Evolutionary conservation across 371 early-diverging fungal species (phyloP), one percentile per base, ranked within the genome.

Genomic region (Rhizopus sp.): DNA sequence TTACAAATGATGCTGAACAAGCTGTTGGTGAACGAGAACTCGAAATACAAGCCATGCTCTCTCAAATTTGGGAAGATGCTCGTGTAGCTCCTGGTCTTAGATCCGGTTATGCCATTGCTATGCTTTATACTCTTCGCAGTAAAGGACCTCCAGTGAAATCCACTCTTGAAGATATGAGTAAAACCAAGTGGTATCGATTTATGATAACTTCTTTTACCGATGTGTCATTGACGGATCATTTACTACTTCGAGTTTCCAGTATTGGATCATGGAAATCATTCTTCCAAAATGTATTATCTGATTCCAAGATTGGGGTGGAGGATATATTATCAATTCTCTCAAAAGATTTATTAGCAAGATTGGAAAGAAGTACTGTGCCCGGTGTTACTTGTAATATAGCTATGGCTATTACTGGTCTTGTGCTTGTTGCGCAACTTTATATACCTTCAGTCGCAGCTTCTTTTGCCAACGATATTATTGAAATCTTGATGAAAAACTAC

Each of bases 191-290:
- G 68, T 79, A 81, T 54, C 66, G 83, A 39, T 77, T 70, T 31
- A 75, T 85, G 73, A 47, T 70, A 33, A 74, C 82, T n/a, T 73
- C 75, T 1, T 59, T 85, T 40, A 79, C 73, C 8, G 85, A 85
- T 60, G 70, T 81, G 3, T 63, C 69, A 1, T 59, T 82, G 38
- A 80, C 83, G 1, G 85, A 85, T 53, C 82, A 85, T 63, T 53
- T 83, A 29, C 57, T 85, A 34, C 54, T 80, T 12, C 80, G 85
- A 2, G 59, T 83, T 6, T 77, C 81, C 0, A 72, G 77, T 4
- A 33, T 82, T 5, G 62, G 63, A 9, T 72, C 75, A 4, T 85
- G 85, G 85, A 60, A 71, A 7, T 55, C 80, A 0, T 62, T 83
- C 8, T 83, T 85, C 32, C 72, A 72, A 10, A 42, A 62, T 1